Conservation (phyloP, 176 grass and related monocot genomes). For the Triticum turgidum region DNA sequence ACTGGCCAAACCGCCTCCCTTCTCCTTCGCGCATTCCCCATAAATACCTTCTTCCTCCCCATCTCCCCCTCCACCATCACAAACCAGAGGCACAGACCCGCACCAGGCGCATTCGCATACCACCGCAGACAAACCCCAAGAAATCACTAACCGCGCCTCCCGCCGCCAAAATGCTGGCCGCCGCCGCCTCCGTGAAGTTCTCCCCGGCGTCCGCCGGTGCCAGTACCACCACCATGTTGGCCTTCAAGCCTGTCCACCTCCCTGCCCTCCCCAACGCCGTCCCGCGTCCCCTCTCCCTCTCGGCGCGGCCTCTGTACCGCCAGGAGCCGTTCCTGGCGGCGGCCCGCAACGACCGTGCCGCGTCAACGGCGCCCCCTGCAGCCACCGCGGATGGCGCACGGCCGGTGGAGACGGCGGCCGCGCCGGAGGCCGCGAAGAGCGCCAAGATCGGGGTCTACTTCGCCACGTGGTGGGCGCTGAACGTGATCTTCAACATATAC, state of each 20-base stretch:
- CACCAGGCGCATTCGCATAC: not conserved
- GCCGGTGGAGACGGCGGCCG: constrained; percentile 17
- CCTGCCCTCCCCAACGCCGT: constrained; percentile 29
- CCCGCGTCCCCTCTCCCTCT: constrained; percentile 17
- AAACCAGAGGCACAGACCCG: not conserved
- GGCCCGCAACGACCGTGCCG: constrained; percentile 19
- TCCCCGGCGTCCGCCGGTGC: not conserved
- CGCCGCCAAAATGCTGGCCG: constrained; percentile 33
- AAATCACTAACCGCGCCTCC: not conserved
- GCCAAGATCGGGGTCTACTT: constrained; percentile 87
- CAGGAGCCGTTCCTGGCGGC: constrained; percentile 26
- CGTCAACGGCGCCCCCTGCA: constrained; percentile 18
- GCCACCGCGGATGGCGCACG: constrained; percentile 45
- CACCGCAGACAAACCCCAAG: not conserved
- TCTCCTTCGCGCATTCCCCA: constrained; percentile 25
- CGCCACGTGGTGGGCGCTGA: constrained; percentile 92
- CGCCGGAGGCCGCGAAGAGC: constrained; percentile 27
- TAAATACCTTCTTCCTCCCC: constrained; percentile 35
- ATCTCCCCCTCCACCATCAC: not conserved
- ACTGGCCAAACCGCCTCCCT: constrained; percentile 11
- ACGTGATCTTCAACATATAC: constrained; percentile 99
- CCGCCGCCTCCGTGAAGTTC: constrained; percentile 41
- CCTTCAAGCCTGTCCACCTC: constrained; percentile 48
- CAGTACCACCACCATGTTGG: not conserved
- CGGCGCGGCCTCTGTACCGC: constrained; percentile 52